These are phyloP conservation scores for Rubroboletus pulcherrimus DNA, from an alignment of 768 basidiomycete genomes.

Conservation along the genomic window DNA sequence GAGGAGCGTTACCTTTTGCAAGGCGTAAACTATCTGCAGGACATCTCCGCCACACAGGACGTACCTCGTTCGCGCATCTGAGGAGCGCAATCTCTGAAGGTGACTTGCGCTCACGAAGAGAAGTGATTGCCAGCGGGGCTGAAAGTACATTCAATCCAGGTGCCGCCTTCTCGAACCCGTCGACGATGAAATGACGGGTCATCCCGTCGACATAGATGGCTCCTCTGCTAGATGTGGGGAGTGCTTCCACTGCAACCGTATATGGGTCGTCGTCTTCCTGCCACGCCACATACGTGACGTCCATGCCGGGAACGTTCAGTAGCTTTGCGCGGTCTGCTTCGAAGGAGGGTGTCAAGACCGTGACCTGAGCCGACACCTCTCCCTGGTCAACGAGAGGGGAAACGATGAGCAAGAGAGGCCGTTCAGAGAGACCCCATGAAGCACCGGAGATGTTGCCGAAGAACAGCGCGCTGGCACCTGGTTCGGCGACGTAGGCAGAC, in stretches of 20 bases:
- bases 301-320: slow-evolving; percentile 48
- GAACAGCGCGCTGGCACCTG: slow-evolving; percentile 66
- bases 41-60: not conserved
- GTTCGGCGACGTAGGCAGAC: slow-evolving; percentile 75
- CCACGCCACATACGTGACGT: slow-evolving; percentile 53
- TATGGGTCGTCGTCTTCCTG: slow-evolving; percentile 70
- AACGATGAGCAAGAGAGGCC: slow-evolving; percentile 70
- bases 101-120: slow-evolving; percentile 73
- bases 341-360: slow-evolving; percentile 72
- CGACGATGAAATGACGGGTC: slow-evolving; percentile 60
- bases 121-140: slow-evolving; percentile 53
- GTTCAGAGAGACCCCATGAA: slow-evolving; percentile 72
- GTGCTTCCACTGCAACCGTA: slow-evolving; percentile 37
- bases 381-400: slow-evolving; percentile 35
- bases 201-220: slow-evolving; percentile 59
- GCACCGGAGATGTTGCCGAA: slow-evolving; percentile 65
- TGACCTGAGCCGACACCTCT: slow-evolving; percentile 41
- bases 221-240: slow-evolving; percentile 25
- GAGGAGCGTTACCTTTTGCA: slow-evolving; percentile 64
- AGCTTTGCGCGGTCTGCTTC: slow-evolving; percentile 67
- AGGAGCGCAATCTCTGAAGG: slow-evolving; percentile 64
- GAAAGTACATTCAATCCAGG: slow-evolving; percentile 38
- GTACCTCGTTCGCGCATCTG: slow-evolving; percentile 76
- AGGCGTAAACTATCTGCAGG: not conserved
- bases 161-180: slow-evolving; percentile 52